Conservation (phyloP, 2,329 filamentous ascomycete species). For the Juglanconis oblonga region DNA sequence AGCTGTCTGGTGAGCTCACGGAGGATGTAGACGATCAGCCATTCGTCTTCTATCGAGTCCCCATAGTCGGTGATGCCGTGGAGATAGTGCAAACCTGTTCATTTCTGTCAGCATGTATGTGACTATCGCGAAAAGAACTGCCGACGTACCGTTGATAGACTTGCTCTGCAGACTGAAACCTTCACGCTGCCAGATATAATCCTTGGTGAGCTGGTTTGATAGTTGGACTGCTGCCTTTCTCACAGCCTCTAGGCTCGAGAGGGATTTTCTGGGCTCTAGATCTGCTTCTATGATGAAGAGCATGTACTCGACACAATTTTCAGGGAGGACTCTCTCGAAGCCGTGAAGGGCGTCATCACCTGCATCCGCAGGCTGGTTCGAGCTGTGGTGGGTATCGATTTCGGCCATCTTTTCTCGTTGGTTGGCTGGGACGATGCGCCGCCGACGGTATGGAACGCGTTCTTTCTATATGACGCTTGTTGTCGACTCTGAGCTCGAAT, state of each 20-base stretch:
- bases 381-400: not conserved
- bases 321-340: constrained; percentile 53
- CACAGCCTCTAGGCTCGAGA: constrained; percentile 66
- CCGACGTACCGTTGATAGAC: constrained; percentile 51
- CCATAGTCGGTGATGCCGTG: constrained; percentile 81
- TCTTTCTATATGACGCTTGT: no score
- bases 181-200: constrained; percentile 95
- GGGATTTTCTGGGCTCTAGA: constrained; percentile 53
- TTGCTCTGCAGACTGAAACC: constrained; percentile 68
- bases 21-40: constrained; percentile 89
- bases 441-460: not conserved
- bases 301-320: constrained; percentile 84
- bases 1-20: constrained; percentile 75
- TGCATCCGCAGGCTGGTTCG: not conserved
- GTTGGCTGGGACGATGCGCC: not conserved
- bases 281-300: constrained; percentile 66
- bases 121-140: not conserved
- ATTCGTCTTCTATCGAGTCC: constrained; percentile 95
- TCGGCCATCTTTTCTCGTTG: not conserved
- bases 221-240: constrained; percentile 66
- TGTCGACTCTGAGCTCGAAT: no score
- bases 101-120: no score
- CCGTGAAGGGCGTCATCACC: constrained; percentile 22
- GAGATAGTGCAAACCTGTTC: constrained; percentile 56
- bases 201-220: constrained; percentile 63